Base-by-base conservation (phyloP, 2,329 filamentous ascomycete genomes). In the Paraphoma chrysanthemicola region DNA sequence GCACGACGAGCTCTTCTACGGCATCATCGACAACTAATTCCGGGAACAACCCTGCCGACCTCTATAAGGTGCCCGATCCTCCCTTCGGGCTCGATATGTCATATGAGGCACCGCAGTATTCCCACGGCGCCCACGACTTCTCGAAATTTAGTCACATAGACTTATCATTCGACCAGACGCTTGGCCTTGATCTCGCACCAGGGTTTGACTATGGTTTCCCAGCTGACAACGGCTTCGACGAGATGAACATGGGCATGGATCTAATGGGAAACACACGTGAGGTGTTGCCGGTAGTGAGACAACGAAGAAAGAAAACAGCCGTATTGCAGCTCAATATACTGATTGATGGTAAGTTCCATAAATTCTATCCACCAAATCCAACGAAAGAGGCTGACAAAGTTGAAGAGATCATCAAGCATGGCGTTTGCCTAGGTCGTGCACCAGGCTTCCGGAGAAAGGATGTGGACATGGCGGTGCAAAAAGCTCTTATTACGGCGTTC, bases 271-370 rank as follows among this genome's bases (percentile, higher is more conserved):
- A 23, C 5, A 49, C 56, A 16, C 48, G 48, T 30, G 43, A 41
- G 17, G 42, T 18, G 16, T 36, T 66, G 23, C 66, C 64, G 1
- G 51, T 64, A 1, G 58, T 66, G 14, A 67, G 56, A 54, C 67
- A 70, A 57, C 68, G 64, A 53, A 52, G 55, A 45, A 78, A 73
- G 66, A 76, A 73, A 62, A 64, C 62, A 4, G 77, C 79, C 14
- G 77, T 77, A 57, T 64, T 82, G 48, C 80, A 82, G 61, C 75
- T 81, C 2, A 64, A 66, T 17, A 79, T 75, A 56, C 67, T 82
- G 18, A 67, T 81, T 47, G 76, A 80, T 64, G 77, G 79, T 81
- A 57, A 73, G 78, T 73, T 8, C 5, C n/a, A 8, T 23, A 23
- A 16, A 2, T 48, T n/a, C 6, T 12, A 12, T 4, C 44, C 2